Conservation (phyloP, 2,329 filamentous ascomycete genomes). For the Alternaria sp. region DNA sequence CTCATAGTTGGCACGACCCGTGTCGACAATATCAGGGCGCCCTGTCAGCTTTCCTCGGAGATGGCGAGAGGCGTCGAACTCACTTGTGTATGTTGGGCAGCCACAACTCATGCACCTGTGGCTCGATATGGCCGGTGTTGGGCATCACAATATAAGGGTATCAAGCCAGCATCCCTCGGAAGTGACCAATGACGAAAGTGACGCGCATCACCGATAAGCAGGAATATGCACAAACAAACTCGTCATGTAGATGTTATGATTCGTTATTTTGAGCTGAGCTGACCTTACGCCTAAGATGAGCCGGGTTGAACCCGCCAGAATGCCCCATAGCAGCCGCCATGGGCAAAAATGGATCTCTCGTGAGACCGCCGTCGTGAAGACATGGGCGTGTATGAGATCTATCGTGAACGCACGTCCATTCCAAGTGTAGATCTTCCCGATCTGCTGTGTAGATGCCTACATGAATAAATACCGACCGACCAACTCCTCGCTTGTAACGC, state of each 20-base stretch:
- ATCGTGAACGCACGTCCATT: conserved; percentile 13
- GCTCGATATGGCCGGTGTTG: background rate
- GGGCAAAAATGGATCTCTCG: background rate
- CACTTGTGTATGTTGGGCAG: conserved; percentile 8
- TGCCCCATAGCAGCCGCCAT: conserved; percentile 1
- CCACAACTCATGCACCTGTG: conserved; percentile 2
- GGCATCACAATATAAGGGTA: background rate
- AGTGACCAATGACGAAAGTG: background rate
- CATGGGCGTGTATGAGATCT: conserved; percentile 2
- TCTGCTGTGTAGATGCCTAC: conserved; percentile 23
- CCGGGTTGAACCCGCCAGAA: background rate
- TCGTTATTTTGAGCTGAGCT: background rate
- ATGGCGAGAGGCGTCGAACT: background rate
- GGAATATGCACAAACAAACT: background rate
- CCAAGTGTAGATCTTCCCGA: conserved; percentile 17
- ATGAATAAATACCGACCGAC: conserved; percentile 22
- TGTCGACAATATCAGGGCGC: background rate
- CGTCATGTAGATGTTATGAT: conserved; percentile 2
- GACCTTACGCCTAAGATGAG: background rate
- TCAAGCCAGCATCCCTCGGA: background rate
- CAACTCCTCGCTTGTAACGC: conserved; percentile 34
- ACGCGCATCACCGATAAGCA: background rate
- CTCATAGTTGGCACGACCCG: background rate
- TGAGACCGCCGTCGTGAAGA: background rate
- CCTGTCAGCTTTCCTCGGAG: conserved; percentile 3